Evolutionary conservation across 2,329 filamentous ascomycete genomes (phyloP), one percentile per base, ranked within the genome.

Genomic region (Colletotrichum musae): DNA sequence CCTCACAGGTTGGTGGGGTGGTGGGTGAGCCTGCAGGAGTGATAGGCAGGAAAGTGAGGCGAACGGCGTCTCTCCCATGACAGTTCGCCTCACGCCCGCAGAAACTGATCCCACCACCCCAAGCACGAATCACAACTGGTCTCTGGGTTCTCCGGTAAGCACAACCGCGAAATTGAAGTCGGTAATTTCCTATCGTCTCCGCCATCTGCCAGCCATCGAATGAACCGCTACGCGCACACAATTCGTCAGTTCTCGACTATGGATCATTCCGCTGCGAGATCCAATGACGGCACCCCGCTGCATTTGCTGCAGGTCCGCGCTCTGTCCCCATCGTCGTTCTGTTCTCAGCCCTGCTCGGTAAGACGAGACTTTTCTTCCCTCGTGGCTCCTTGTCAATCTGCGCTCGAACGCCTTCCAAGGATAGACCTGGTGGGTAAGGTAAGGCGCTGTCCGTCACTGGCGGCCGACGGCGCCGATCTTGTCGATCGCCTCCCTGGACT

Each of bases 41-140:
- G 69, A 69, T 64, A 54, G 47, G 45, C 58, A 47, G 32, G 32
- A 70, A 72, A 72, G 64, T 71, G 70, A 72, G 70, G 70, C 70
- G 68, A 50, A 71, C 70, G 68, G 54, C 64, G 48, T 47, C 58
- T 60, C 58, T 52, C 68, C 68, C 53, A 57, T 56, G 53, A 61
- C 60, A 52, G 70, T 54, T 36, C 65, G 70, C 68, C 70, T 69
- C 70, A 69, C 53, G 18, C 47, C 57, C 54, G 32, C 45, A 59
- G 43, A 13, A 48, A 36, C 32, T 36, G 32, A 56, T 54, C 53
- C 64, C 53, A 58, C 60, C 58, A 59, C 51, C 53, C 32, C 28
- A 47, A 58, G 51, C 58, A 10, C 60, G 61, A 70, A 58, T 67
- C 61, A 70, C 39, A 15, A 18, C 18, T 18, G 61, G 32, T 13